Percentiles rank a stretch among this genome's conserved stretches.
phyloP scores from a whole-genome alignment of 2,329 filamentous ascomycete species.

The Hysterium pulicare region DNA sequence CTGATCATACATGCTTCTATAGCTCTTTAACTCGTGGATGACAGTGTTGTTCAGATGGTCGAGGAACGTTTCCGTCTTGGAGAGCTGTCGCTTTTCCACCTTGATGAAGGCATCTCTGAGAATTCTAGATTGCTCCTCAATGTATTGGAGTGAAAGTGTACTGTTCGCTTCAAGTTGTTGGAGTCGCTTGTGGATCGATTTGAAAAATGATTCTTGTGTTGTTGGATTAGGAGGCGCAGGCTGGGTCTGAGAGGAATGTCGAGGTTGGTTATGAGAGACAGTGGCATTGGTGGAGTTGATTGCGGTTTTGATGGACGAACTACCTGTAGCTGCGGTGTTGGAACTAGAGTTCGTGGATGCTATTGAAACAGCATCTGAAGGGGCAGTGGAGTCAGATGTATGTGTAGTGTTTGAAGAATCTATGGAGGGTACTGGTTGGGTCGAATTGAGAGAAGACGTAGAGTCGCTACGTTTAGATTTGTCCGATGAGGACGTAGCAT shows the following conservation, averaged over 20 bases:
- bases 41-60: constrained; percentile 85
- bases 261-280: constrained; percentile 15
- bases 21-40: constrained; percentile 60
- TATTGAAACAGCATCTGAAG: too few relatives aligned
- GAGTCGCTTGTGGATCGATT: constrained; percentile 88
- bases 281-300: constrained; percentile 17
- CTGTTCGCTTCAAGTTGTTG: constrained; percentile 90
- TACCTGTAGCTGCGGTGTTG: too few relatives aligned
- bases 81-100: constrained; percentile 81
- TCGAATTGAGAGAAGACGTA: neutral
- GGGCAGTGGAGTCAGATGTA: too few relatives aligned
- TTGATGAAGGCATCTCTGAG: constrained; percentile 82
- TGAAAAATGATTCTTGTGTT: constrained; percentile 97
- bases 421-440: neutral
- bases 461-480: neutral
- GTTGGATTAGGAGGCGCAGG: constrained; percentile 63
- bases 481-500: neutral
- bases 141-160: constrained; percentile 88
- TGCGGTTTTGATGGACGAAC: constrained; percentile 12
- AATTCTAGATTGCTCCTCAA: constrained; percentile 91
- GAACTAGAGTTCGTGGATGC: too few relatives aligned
- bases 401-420: neutral
- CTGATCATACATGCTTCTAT: constrained; percentile 83
- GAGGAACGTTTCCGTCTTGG: constrained; percentile 79
- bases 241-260: constrained; percentile 43